Percentiles rank a stretch among this genome's conserved stretches.
Conservation (phyloP, 805 yeast species). For the Nakazawaea populi region DNA sequence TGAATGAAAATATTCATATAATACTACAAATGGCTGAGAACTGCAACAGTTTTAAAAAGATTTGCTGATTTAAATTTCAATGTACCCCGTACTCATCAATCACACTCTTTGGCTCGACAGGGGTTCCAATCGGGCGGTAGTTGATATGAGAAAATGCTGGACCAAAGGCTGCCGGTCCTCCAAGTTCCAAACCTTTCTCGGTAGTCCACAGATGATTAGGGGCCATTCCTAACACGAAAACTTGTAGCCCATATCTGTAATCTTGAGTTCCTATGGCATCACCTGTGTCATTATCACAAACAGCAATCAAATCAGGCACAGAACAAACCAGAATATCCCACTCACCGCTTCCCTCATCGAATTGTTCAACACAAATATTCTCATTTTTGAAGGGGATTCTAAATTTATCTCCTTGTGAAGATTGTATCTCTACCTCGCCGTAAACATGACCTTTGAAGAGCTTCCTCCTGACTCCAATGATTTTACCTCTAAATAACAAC, state of each 20-base stretch:
- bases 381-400: constrained; percentile 45
- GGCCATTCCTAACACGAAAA: constrained; percentile 35
- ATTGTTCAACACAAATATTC: constrained; percentile 30
- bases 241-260: constrained; percentile 37
- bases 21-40: no score
- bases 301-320: constrained; percentile 42
- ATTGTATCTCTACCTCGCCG: constrained; percentile 35
- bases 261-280: constrained; percentile 46
- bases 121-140: constrained; percentile 27
- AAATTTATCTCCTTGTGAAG: constrained; percentile 9
- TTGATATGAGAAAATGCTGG: constrained; percentile 22
- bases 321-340: constrained; percentile 29
- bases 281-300: constrained; percentile 35
- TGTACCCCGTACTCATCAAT: constrained; percentile 26
- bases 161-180: constrained; percentile 36
- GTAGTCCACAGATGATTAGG: constrained; percentile 32
- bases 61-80: not conserved
- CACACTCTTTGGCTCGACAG: constrained; percentile 25
- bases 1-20: no score
- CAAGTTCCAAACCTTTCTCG: constrained; percentile 29
- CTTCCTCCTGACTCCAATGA: constrained; percentile 34
- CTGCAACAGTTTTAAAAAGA: not conserved
- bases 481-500: constrained; percentile 34
- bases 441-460: constrained; percentile 36
- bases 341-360: constrained; percentile 15